phyloP scores from a whole-genome alignment of 1,284 basidiomycete genomes.

The Tremellales sp. region DNA sequence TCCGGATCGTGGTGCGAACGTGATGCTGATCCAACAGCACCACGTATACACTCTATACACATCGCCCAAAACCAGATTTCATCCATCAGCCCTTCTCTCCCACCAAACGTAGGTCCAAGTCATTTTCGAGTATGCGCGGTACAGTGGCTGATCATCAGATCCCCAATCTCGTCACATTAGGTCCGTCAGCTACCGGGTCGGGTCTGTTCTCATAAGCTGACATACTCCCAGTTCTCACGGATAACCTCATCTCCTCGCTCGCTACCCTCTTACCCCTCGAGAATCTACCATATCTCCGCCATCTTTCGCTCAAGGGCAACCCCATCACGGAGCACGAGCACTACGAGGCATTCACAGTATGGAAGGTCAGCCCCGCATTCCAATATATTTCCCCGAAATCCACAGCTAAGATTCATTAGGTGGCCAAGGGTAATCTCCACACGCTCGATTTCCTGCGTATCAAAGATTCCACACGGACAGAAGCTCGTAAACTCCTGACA shows the following conservation, averaged over 20 bases:
- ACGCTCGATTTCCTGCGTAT: constrained; percentile 96
- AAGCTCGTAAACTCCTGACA: constrained; percentile 69
- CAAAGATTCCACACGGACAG: constrained; percentile 80
- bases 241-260: constrained; percentile 64
- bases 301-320: constrained; percentile 81
- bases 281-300: constrained; percentile 71
- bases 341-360: constrained; percentile 82
- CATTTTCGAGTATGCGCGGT: neutral
- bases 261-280: constrained; percentile 76
- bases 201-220: constrained; percentile 1
- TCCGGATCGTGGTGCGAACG: no score
- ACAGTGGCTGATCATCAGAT: constrained; percentile 28
- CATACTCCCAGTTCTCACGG: constrained; percentile 35
- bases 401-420: constrained; percentile 11
- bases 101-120: constrained; percentile 44
- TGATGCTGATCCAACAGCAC: constrained; percentile 57
- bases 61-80: constrained; percentile 93
- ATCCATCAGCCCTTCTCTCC: constrained; percentile 59
- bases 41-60: constrained; percentile 80
- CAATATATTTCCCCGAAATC: neutral
- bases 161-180: constrained; percentile 47
- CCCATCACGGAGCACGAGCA: constrained; percentile 89
- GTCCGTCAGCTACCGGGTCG: constrained; percentile 16
- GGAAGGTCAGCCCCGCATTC: constrained; percentile 56
- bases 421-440: constrained; percentile 59